Evolutionary conservation across 768 basidiomycete species (phyloP).

Genomic region (Pseudohyphozyma bogoriensis): DNA sequence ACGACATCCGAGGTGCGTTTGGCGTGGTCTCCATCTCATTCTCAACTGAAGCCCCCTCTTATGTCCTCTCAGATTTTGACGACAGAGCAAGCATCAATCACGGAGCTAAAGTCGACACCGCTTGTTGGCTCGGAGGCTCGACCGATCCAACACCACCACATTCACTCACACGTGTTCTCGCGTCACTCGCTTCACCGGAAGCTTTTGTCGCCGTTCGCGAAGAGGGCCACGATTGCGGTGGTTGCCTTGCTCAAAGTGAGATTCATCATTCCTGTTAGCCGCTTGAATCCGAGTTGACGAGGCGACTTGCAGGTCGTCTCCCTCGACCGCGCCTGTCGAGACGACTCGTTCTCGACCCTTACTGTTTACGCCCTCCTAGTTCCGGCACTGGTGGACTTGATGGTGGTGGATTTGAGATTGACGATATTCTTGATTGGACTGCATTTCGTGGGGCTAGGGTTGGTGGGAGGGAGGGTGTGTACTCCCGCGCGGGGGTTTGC

Average conservation of each 20-base stretch:
- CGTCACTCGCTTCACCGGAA: neutral
- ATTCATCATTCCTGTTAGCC: neutral
- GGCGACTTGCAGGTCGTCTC: neutral
- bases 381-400: neutral
- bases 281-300: neutral
- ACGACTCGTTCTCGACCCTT: neutral
- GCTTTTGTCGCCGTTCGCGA: too few species aligned
- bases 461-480: too few species aligned
- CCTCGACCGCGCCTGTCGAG: neutral
- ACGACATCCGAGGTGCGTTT: neutral
- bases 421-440: neutral
- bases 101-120: neutral
- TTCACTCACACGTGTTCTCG: neutral
- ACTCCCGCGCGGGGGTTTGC: too few species aligned
- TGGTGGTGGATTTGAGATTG: neutral
- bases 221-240: neutral
- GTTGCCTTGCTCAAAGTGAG: neutral
- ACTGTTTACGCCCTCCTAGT: neutral
- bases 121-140: neutral
- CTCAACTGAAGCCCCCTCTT: neutral
- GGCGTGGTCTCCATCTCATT: neutral
- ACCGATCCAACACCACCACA: neutral
- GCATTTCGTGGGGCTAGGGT: neutral
- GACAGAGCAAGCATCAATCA: too few species aligned
- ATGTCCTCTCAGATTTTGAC: neutral